Percentiles rank a stretch among this genome's conserved stretches.
phyloP scores from a whole-genome alignment of 2,329 filamentous ascomycete genomes.

The Talaromyces sp. region DNA sequence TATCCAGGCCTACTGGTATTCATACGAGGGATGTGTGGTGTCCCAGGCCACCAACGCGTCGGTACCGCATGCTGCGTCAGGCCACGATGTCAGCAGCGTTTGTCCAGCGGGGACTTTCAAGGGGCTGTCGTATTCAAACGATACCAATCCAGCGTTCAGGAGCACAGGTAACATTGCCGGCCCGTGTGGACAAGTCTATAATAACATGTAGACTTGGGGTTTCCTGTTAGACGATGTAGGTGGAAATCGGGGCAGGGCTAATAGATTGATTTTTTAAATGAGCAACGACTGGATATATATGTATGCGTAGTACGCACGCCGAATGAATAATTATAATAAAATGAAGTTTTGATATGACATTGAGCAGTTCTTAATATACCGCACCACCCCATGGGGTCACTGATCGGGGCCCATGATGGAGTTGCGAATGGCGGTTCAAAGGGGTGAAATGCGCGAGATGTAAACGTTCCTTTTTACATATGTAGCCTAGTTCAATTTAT shows the following conservation, averaged over 20 bases:
- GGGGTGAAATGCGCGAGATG: too few relatives aligned
- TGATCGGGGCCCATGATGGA: too few relatives aligned
- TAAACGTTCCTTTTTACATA: too few relatives aligned
- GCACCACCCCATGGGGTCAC: too few relatives aligned
- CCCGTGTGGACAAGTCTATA: slow-evolving; percentile 6
- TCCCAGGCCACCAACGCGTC: slow-evolving; percentile 6
- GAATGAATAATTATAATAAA: neutral
- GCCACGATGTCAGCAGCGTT: neutral
- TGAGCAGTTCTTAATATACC: too few relatives aligned
- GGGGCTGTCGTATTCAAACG: slow-evolving; percentile 5
- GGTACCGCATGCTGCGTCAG: slow-evolving; percentile 1
- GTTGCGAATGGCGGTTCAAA: too few relatives aligned
- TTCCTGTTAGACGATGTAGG: neutral
- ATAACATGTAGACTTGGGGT: neutral
- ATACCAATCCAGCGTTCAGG: slow-evolving; percentile 4
- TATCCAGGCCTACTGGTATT: slow-evolving; percentile 11
- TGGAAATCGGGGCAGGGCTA: neutral
- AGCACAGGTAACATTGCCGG: slow-evolving; percentile 10
- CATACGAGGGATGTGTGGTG: slow-evolving; percentile 10
- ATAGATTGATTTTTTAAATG: neutral
- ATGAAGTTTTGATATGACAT: neutral
- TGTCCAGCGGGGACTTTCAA: slow-evolving; percentile 6
- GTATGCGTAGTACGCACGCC: neutral
- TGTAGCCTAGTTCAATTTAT: too few relatives aligned
- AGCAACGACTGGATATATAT: neutral